phyloP scores from a whole-genome alignment of 2,329 filamentous ascomycete genomes.

The Podosphaera xanthii region DNA sequence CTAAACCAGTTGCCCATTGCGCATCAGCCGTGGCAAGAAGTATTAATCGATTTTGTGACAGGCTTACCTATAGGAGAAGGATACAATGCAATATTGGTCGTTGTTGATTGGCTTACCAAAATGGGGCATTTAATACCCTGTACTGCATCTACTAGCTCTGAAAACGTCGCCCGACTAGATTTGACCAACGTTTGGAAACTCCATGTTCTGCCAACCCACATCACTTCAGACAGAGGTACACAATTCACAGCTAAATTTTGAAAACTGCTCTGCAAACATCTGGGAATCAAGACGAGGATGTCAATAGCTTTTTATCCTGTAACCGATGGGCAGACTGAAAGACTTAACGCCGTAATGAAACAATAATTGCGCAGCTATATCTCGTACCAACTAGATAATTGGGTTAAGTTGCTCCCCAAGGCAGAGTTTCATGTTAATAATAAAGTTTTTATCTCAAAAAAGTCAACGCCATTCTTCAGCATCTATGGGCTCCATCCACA shows the following conservation, averaged over 20 bases:
- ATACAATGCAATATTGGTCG: too few relatives aligned
- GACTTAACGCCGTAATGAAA: slow-evolving; percentile 2
- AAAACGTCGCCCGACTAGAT: background rate
- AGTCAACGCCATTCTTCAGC: too few relatives aligned
- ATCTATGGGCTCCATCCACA: too few relatives aligned
- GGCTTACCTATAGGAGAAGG: too few relatives aligned
- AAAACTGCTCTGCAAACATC: background rate
- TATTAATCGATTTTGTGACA: too few relatives aligned
- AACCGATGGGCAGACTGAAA: slow-evolving; percentile 3
- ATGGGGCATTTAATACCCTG: background rate
- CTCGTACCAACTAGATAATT: slow-evolving; percentile 3
- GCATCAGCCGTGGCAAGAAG: background rate
- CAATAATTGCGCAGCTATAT: slow-evolving; percentile 2
- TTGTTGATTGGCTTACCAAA: background rate
- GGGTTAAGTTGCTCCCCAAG: slow-evolving; percentile 1
- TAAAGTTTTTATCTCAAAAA: too few relatives aligned
- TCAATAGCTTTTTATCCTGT: slow-evolving; percentile 3
- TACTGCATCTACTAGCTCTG: background rate
- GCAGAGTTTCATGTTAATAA: background rate
- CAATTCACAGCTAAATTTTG: too few relatives aligned
- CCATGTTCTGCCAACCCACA: background rate
- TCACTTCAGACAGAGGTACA: background rate
- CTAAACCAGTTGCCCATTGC: background rate
- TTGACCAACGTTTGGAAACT: background rate
- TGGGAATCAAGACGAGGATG: background rate